A percentile compares a stretch with the other conserved stretches of the same genome.
phyloP scores from a whole-genome alignment of 306 rosid genomes.

The Acacia crassicarpa region DNA sequence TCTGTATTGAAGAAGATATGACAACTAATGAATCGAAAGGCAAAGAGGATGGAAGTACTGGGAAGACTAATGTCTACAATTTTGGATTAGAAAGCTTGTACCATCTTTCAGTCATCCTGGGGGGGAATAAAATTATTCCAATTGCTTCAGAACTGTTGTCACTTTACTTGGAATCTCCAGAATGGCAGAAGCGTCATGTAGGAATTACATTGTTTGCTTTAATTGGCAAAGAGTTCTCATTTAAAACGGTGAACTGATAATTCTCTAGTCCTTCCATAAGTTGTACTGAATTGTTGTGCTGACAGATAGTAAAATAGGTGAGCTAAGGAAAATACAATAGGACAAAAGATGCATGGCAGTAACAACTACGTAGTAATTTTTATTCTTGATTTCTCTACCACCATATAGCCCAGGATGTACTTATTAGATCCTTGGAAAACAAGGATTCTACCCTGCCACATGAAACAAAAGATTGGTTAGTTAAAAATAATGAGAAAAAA shows the following conservation, averaged over 20 bases:
- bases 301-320: not conserved
- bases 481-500: not conserved
- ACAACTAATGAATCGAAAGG: not conserved
- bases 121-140: conserved; percentile 14
- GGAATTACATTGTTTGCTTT: conserved; percentile 39
- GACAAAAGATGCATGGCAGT: not conserved
- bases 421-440: not conserved
- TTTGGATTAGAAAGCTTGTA: conserved; percentile 40
- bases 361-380: not conserved
- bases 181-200: conserved; percentile 47
- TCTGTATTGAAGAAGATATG: conserved; percentile 12
- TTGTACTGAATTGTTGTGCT: not conserved
- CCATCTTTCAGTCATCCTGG: conserved; percentile 31
- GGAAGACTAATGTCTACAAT: conserved; percentile 18
- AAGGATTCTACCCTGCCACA: conserved; percentile 1
- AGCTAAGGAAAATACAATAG: not conserved
- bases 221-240: conserved; percentile 35
- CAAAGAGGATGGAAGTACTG: not conserved
- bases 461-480: not conserved
- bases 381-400: not conserved
- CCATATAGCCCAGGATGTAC: not conserved
- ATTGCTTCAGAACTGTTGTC: conserved; percentile 23
- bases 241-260: conserved; percentile 44
- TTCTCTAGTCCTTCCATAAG: not conserved
- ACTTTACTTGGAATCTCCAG: conserved; percentile 26